These are phyloP conservation scores for Boletus fagicola DNA, from an alignment of 768 basidiomycete species.

Conservation along the genomic window DNA sequence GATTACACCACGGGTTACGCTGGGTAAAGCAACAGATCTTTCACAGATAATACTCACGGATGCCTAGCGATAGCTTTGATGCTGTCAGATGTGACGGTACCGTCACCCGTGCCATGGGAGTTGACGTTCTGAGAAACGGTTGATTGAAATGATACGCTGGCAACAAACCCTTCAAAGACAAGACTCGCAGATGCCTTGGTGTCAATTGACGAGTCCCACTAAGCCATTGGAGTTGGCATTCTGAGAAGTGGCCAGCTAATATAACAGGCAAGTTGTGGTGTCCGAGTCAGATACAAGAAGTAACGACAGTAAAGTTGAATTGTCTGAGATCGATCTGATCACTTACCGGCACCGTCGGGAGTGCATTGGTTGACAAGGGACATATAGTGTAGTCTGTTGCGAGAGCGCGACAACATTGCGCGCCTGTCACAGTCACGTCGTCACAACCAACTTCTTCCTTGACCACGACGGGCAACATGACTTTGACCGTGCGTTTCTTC, in stretches of 20 bases:
- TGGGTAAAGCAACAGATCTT: background rate
- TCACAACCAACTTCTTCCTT: slow-evolving; percentile 21
- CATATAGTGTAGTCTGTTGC: no score
- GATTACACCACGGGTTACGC: background rate
- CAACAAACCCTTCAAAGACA: background rate
- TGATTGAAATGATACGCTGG: background rate
- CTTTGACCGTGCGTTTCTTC: slow-evolving; percentile 21
- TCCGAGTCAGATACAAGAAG: background rate
- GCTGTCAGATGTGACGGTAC: no score
- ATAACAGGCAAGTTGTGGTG: background rate
- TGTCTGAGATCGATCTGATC: background rate
- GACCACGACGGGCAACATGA: slow-evolving; percentile 25
- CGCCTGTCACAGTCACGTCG: slow-evolving; percentile 23
- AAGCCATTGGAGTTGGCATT: background rate
- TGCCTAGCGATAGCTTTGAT: background rate
- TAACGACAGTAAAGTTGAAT: no score
- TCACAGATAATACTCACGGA: background rate
- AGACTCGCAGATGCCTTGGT: background rate
- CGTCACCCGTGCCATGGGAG: no score
- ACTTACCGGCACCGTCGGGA: background rate
- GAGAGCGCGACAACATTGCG: no score
- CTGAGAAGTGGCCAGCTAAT: no score
- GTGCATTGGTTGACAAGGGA: no score
- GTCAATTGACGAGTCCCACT: background rate
- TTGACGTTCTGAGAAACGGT: no score